Conservation (phyloP, 1,139 yeast species). For the Yamadazyma pseudoaaseri region DNA sequence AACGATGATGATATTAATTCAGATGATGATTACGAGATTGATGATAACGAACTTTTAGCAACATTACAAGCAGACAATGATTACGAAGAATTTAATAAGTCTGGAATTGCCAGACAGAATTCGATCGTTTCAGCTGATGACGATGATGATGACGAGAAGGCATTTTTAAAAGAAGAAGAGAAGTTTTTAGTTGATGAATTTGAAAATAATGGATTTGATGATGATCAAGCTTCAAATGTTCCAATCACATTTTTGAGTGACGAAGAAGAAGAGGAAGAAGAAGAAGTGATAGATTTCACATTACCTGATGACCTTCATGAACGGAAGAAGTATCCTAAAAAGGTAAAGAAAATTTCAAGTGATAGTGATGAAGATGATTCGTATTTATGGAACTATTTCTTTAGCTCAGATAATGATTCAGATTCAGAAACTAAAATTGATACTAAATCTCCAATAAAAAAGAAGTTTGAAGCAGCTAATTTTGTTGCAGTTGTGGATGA, state of each 20-base stretch:
- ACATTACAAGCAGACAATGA: constrained; percentile 69
- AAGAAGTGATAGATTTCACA: constrained; percentile 32
- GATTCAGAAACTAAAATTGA: constrained; percentile 20
- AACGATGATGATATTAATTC: constrained; percentile 56
- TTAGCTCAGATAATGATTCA: constrained; percentile 43
- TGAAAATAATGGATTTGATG: constrained; percentile 49
- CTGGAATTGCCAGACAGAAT: constrained; percentile 24
- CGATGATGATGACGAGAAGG: constrained; percentile 42
- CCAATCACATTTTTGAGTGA: constrained; percentile 10
- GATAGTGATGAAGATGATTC: constrained; percentile 50
- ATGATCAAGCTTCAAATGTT: constrained; percentile 29
- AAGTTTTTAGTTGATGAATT: constrained; percentile 47
- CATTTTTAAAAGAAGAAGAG: constrained; percentile 47
- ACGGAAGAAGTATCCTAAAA: constrained; percentile 10
- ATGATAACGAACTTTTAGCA: constrained; percentile 67
- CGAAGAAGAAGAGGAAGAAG: constrained; percentile 30
- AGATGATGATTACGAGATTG: constrained; percentile 70
- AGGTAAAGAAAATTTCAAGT: constrained; percentile 13
- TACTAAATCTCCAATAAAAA: constrained; percentile 2
- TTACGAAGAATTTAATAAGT: constrained; percentile 39
- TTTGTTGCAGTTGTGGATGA: constrained; percentile 9
- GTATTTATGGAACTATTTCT: constrained; percentile 56
- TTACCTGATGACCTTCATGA: constrained; percentile 16
- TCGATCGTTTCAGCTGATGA: constrained; percentile 55
- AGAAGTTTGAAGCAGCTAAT: constrained; percentile 3